Conservation (phyloP, 2,329 filamentous ascomycete species). For the Penicillium verrucosum region DNA sequence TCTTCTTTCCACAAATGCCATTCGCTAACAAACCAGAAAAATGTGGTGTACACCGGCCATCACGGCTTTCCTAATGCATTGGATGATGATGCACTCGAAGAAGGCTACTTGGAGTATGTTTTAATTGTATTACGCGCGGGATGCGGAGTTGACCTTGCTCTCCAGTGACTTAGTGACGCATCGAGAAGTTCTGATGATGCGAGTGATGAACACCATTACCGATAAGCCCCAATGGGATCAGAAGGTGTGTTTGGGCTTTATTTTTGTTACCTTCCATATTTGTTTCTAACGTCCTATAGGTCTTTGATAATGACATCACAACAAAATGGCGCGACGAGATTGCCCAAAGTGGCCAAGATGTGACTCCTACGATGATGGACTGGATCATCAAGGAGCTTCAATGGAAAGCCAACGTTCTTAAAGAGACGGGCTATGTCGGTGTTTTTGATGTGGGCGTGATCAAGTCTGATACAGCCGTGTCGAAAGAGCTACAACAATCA, state of each 20-base stretch:
- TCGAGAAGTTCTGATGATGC: slow-evolving; percentile 43
- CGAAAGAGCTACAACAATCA: slow-evolving; percentile 38
- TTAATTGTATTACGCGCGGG: background rate
- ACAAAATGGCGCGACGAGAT: slow-evolving; percentile 36
- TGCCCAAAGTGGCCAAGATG: slow-evolving; percentile 18
- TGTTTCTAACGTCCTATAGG: slow-evolving; percentile 7
- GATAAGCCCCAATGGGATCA: slow-evolving; percentile 44
- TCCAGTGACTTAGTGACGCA: background rate
- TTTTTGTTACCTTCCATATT: background rate
- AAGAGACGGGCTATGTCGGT: slow-evolving; percentile 40
- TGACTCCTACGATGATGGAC: slow-evolving; percentile 37
- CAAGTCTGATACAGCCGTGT: slow-evolving; percentile 54
- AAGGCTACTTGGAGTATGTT: background rate
- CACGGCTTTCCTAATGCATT: background rate
- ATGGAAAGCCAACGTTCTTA: slow-evolving; percentile 46
- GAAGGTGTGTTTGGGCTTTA: slow-evolving; percentile 31
- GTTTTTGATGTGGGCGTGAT: slow-evolving; percentile 49
- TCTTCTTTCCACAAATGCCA: background rate
- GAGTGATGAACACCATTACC: slow-evolving; percentile 42
- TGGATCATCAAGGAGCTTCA: slow-evolving; percentile 50
- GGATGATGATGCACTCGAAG: background rate
- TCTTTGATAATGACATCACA: slow-evolving; percentile 37
- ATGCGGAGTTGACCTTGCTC: background rate
- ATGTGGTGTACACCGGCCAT: background rate
- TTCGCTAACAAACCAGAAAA: background rate